A percentile compares a stretch with the other conserved stretches of the same genome.
phyloP scores from a whole-genome alignment of 1,284 basidiomycete species.

The Austroboletus novae-zelandiae region DNA sequence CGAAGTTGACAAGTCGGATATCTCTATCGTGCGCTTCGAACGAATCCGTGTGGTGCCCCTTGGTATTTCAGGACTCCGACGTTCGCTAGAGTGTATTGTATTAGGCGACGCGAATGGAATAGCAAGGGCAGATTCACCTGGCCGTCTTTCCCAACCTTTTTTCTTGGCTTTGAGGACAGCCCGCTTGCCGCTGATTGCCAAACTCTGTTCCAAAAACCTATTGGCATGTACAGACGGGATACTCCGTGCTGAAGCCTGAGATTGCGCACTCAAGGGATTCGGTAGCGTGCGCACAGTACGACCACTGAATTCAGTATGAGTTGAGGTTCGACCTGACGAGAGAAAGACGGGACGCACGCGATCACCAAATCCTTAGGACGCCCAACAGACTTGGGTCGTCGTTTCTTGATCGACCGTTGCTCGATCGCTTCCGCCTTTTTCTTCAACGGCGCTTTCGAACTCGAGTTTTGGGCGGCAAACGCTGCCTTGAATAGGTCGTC shows the following conservation, averaged over 20 bases:
- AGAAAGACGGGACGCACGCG: constrained; percentile 18
- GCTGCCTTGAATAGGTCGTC: constrained; percentile 50
- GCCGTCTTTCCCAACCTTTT: constrained; percentile 43
- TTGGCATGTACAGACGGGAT: constrained; percentile 29
- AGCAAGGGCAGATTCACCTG: constrained; percentile 30
- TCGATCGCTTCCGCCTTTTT: constrained; percentile 8
- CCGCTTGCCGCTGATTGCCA: constrained; percentile 34
- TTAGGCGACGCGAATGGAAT: neutral
- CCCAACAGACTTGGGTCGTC: constrained; percentile 14
- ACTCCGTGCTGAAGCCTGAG: constrained; percentile 24
- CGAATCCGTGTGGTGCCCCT: constrained; percentile 29
- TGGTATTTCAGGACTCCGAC: constrained; percentile 30
- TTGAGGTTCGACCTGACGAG: neutral
- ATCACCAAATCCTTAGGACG: constrained; percentile 28
- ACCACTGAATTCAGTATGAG: constrained; percentile 17
- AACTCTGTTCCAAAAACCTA: constrained; percentile 27
- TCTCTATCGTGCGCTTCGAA: constrained; percentile 16
- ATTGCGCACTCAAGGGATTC: constrained; percentile 14
- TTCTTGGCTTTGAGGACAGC: constrained; percentile 27
- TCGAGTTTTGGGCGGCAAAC: constrained; percentile 35
- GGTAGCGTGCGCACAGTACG: constrained; percentile 34
- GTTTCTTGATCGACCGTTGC: constrained; percentile 22
- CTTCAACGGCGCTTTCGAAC: neutral
- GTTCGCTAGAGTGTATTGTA: constrained; percentile 19
- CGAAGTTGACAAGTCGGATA: neutral